These are phyloP conservation scores for Leccinum laetum DNA, from an alignment of 1,284 basidiomycete species.

Conservation along the genomic window DNA sequence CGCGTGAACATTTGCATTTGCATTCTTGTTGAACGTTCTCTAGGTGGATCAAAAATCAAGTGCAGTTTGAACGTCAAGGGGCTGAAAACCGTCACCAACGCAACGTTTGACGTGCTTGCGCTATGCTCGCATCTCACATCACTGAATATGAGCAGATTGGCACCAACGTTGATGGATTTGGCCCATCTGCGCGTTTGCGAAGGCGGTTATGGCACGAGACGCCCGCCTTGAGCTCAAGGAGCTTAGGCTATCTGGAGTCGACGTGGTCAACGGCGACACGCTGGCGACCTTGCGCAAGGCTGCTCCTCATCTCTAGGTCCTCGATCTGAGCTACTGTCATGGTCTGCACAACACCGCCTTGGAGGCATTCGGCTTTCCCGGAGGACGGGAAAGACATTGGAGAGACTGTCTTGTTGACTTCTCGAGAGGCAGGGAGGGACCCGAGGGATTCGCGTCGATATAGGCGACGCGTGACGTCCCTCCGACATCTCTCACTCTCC, in stretches of 20 bases:
- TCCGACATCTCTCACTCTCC: conserved; percentile 76
- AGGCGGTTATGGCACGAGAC: conserved; percentile 31
- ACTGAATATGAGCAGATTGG: conserved; percentile 85
- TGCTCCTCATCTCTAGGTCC: conserved; percentile 73
- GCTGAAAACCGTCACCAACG: too few species aligned
- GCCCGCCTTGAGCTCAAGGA: conserved; percentile 39
- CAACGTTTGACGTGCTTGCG: conserved; percentile 35
- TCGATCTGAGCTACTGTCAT: conserved; percentile 77
- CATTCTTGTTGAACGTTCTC: not conserved
- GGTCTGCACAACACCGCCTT: conserved; percentile 76
- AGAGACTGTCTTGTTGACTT: conserved; percentile 51
- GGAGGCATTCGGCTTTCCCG: conserved; percentile 60
- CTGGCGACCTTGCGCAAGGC: conserved; percentile 63
- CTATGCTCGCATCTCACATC: conserved; percentile 55
- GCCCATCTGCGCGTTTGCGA: conserved; percentile 42
- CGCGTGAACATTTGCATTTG: not conserved
- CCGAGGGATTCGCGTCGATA: conserved; percentile 47
- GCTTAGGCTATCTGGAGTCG: conserved; percentile 52
- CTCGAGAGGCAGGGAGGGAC: conserved; percentile 67
- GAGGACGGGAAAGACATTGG: conserved; percentile 36
- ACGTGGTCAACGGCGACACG: conserved; percentile 55
- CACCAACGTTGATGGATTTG: conserved; percentile 45
- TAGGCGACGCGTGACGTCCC: conserved; percentile 56
- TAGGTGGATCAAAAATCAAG: conserved; percentile 89
- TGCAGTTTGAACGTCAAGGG: too few species aligned